Base-by-base conservation (phyloP, 2,329 filamentous ascomycete genomes). In the Talaromyces sp. region DNA sequence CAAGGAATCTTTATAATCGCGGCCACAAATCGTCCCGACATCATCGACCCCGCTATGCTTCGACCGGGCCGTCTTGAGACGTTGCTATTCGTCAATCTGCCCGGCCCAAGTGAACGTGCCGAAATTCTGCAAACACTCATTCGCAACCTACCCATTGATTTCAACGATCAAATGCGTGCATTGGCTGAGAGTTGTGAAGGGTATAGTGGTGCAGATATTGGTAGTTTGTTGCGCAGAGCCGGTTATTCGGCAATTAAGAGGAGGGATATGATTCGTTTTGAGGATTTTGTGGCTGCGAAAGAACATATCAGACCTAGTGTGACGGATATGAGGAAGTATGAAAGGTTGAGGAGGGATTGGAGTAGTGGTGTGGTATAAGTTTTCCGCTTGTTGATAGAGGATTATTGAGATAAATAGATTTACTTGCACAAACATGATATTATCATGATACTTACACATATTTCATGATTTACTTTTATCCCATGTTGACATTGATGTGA, bases 21-120 rank as follows among this genome's bases (percentile, higher is more conserved):
- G 22, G 94, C 94, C 0, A 97, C 94, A 2, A 99, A 99, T 72
- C 80, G 94, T 0, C 93, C 93, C 0, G 93, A 97, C 69, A 96
- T 96, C 77, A 97, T 99, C 64, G 94, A 99, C 70, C 86, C 90
- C 1, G 94, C 94, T 1, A 96, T 99, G 85, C 82, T 97, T 10
- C 87, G 94, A 1, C 93, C 94, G 0, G 94, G 94, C 0, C 87
- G 94, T 25, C 81, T 99, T 1, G 93, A 92, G 63, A 93, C 88
- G 0, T 84, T 88, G n/a, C 81, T 97, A 25, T 97, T 93, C 65
- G 88, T 99, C 39, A 92, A 94, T 66, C 77, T 97, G 0, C 94
- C 94, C 0, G 87, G 85, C 25, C 79, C 87, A 0, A 80, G 86
- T 7, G 91, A 96, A 70, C 83, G 94, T 13, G 89, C 89, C 0